Percentiles rank a stretch among this genome's conserved stretches.
These are phyloP conservation scores for Yamadazyma scolyti DNA, from an alignment of 805 yeast species.

Conservation along the genomic window DNA sequence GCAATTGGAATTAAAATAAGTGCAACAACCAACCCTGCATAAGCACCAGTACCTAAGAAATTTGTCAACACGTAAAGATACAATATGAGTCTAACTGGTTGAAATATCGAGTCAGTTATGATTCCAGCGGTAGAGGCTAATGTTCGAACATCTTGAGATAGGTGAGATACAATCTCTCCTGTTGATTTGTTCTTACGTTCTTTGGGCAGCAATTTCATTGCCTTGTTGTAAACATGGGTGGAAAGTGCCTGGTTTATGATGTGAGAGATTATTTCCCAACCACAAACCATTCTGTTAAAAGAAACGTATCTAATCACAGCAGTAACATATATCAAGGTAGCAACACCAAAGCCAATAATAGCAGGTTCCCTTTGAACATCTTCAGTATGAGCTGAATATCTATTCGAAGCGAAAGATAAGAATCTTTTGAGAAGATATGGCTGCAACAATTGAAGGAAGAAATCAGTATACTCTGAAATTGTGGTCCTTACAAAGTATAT, in stretches of 20 bases:
- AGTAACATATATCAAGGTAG: constrained; percentile 21
- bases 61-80: constrained; percentile 30
- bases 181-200: constrained; percentile 27
- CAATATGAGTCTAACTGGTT: constrained; percentile 21
- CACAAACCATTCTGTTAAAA: constrained; percentile 17
- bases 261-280: constrained; percentile 12
- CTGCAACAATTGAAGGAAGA: constrained; percentile 11
- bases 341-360: constrained; percentile 23
- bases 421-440: constrained; percentile 12
- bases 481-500: constrained; percentile 4
- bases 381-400: constrained; percentile 2
- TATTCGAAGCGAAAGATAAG: constrained; percentile 11
- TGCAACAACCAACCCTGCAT: constrained; percentile 33
- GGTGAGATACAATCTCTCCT: constrained; percentile 31
- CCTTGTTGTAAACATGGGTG: constrained; percentile 24
- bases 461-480: constrained; percentile 9
- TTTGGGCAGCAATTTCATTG: constrained; percentile 27
- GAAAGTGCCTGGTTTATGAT: constrained; percentile 18
- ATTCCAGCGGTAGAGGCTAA: constrained; percentile 13
- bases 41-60: constrained; percentile 31
- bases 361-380: constrained; percentile 14
- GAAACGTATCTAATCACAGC: constrained; percentile 20
- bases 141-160: constrained; percentile 25
- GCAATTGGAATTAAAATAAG: constrained; percentile 29
- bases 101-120: constrained; percentile 17